phyloP scores from a whole-genome alignment of 805 yeast genomes.

The Lipomyces lipofer region DNA sequence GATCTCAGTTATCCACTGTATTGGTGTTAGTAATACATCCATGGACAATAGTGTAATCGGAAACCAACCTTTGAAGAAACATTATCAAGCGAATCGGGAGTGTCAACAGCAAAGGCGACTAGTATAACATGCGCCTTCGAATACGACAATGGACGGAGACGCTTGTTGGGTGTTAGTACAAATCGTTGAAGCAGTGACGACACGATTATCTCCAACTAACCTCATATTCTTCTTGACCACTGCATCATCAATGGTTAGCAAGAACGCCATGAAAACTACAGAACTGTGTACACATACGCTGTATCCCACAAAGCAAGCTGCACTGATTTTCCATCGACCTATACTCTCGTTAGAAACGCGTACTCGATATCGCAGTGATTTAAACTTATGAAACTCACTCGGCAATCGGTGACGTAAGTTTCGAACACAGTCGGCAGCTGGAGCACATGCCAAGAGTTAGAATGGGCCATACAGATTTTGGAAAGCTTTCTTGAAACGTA shows the following conservation, averaged over 20 bases:
- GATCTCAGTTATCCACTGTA: constrained; percentile 79
- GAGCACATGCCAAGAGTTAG: too few relatives aligned
- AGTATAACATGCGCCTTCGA: constrained; percentile 83
- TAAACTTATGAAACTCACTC: constrained; percentile 45
- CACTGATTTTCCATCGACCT: constrained; percentile 83
- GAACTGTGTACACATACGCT: constrained; percentile 47
- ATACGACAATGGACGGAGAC: constrained; percentile 84
- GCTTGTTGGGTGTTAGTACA: constrained; percentile 31
- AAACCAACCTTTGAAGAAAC: constrained; percentile 59
- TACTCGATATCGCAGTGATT: background rate
- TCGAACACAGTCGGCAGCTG: constrained; percentile 94
- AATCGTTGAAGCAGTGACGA: background rate
- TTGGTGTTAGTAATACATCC: background rate
- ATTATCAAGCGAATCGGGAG: constrained; percentile 79
- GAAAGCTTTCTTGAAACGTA: too few relatives aligned
- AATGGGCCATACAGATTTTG: too few relatives aligned
- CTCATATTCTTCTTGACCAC: constrained; percentile 93
- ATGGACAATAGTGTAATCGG: background rate
- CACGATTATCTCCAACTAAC: constrained; percentile 20
- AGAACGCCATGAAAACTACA: background rate
- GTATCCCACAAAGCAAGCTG: constrained; percentile 92
- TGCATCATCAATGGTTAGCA: constrained; percentile 5
- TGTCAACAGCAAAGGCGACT: constrained; percentile 82
- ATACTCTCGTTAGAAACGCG: background rate
- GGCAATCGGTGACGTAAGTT: constrained; percentile 88